Conservation (phyloP, 1,139 yeast genomes). For the Blastobotrys ciferrii region DNA sequence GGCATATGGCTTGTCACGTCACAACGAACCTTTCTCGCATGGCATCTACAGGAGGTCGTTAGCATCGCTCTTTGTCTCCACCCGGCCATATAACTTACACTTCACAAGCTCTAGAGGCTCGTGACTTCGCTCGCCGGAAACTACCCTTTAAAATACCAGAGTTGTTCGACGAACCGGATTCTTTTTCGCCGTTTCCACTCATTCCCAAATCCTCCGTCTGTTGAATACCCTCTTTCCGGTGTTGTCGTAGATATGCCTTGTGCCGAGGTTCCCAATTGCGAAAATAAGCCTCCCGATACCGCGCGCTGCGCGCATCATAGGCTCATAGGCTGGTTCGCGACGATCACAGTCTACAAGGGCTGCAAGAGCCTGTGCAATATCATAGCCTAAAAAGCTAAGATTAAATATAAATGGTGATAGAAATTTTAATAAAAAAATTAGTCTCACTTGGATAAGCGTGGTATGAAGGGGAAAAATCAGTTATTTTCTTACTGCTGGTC, state of each 20-base stretch:
- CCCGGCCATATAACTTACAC: constrained; percentile 29
- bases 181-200: constrained; percentile 7
- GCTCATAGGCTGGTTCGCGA: too few species aligned
- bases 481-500: too few species aligned
- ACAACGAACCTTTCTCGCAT: constrained; percentile 70
- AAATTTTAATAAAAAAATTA: too few species aligned
- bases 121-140: constrained; percentile 33
- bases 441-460: too few species aligned
- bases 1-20: constrained; percentile 71
- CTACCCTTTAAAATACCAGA: constrained; percentile 23
- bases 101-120: constrained; percentile 36
- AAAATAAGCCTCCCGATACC: too few species aligned
- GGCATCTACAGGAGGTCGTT: constrained; percentile 41
- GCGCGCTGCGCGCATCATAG: too few species aligned
- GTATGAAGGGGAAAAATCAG: too few species aligned
- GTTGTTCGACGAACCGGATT: neutral
- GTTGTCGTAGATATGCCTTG: too few species aligned
- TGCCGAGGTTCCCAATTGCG: neutral
- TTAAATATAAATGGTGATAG: too few species aligned
- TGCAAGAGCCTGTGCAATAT: too few species aligned
- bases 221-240: neutral
- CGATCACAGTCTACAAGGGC: too few species aligned
- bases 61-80: neutral
- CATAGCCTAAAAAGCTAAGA: too few species aligned
- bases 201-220: neutral